Conservation (phyloP, 345 rosid genomes). For the Dovyalis caffra region DNA sequence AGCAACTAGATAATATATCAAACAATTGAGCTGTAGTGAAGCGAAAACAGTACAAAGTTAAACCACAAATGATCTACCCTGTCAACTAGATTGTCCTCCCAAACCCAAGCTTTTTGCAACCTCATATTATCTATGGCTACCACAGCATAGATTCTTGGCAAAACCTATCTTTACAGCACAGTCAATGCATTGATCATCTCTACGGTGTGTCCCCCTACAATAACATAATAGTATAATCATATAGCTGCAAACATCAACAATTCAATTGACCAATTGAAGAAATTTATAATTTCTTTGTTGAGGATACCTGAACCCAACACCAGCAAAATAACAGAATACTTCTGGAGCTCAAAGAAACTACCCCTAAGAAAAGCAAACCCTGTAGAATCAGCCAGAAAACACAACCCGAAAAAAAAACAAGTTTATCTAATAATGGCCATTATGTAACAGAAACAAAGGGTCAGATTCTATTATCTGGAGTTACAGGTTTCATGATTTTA, state of each 20-base stretch:
- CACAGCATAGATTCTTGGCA: slow-evolving; percentile 72
- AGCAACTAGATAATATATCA: too few species aligned
- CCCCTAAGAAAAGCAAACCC: too few species aligned
- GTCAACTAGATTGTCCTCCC: slow-evolving; percentile 54
- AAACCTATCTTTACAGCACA: slow-evolving; percentile 48
- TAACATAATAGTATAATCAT: too few species aligned
- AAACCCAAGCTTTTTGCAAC: slow-evolving; percentile 72
- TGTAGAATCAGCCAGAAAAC: too few species aligned
- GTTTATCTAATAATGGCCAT: too few species aligned
- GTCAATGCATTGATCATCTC: slow-evolving; percentile 83
- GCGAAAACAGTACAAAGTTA: not conserved
- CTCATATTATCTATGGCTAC: slow-evolving; percentile 94
- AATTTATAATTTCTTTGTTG: not conserved
- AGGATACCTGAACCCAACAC: slow-evolving; percentile 20
- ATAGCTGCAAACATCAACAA: not conserved
- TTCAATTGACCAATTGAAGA: not conserved
- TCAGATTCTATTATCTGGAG: too few species aligned
- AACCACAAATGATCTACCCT: slow-evolving; percentile 27
- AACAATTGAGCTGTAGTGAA: too few species aligned
- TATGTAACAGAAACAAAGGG: too few species aligned
- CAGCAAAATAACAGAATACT: too few species aligned
- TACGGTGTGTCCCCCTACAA: slow-evolving; percentile 85
- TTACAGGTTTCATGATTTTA: too few species aligned
- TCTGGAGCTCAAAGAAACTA: too few species aligned
- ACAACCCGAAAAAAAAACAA: too few species aligned